Evolutionary conservation across 192 early-diverging fungal genomes (phyloP), one percentile per base, ranked within the genome.

Genomic region (Fimicolochytrium jonesii): DNA sequence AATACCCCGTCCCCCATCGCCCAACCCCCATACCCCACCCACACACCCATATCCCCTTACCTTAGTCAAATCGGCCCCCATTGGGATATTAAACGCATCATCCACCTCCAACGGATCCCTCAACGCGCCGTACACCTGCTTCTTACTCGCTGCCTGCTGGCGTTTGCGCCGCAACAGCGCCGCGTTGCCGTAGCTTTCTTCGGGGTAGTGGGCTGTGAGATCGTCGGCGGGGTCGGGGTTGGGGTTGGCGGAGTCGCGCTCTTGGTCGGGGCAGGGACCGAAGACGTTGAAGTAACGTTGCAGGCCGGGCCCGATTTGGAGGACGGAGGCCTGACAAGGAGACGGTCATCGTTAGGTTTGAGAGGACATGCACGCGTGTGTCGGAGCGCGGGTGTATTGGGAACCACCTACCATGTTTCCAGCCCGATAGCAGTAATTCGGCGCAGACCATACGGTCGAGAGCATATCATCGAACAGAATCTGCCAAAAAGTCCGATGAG

Each of bases 381-480:
- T n/a, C n/a, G n/a, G n/a, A n/a, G n/a, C n/a, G n/a, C n/a, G n/a
- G n/a, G n/a, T n/a, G n/a, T n/a, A n/a, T n/a, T n/a, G n/a, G n/a
- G n/a, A n/a, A n/a, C n/a, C n/a, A n/a, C n/a, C n/a, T n/a, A n/a
- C 92, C 65, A 91, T 54, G 59, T 94, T 94, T 11, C 92, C 91
- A 43, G 90, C 90, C 41, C 92, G 77, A 53, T 92, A 90, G 68
- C 92, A 94, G 63, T 94, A 92, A 46, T 83, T 81, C 37, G 68
- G 73, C 13, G 88, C 88, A 25, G 53, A 55, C 90, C 90, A 94
- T 2, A 94, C 92, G 2, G 91, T 94, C 10, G 85, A 87, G 11
- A 94, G 81, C 56, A 85, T 82, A 53, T 92, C 87, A 61, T 92
- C 89, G 73, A 88, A 92, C 18, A 91, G 70, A 22, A 91, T 89